phyloP scores from a whole-genome alignment of 495 filamentous ascomycete species.

The Xanthoparmelia taractica region DNA sequence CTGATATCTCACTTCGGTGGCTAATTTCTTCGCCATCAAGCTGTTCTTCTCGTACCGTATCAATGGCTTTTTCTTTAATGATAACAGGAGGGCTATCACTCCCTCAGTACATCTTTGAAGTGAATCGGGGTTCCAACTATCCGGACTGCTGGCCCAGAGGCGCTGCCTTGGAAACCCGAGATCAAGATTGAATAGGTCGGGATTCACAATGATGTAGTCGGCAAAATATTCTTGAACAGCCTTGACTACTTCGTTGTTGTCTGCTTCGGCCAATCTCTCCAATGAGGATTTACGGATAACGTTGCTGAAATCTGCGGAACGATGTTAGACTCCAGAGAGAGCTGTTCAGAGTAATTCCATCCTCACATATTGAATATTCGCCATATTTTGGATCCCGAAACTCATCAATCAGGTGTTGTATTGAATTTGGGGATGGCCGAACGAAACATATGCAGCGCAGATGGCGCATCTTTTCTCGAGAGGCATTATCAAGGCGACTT shows the following conservation, averaged over 20 bases:
- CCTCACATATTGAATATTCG: constrained; percentile 79
- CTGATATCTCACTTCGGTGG: constrained; percentile 82
- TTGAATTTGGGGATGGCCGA: constrained; percentile 79
- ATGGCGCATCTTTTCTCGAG: constrained; percentile 96
- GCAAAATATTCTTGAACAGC: constrained; percentile 90
- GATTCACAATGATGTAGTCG: constrained; percentile 90
- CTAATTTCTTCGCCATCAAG: constrained; percentile 81
- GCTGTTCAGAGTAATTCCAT: background rate
- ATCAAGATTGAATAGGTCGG: constrained; percentile 80
- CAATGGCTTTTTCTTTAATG: constrained; percentile 91
- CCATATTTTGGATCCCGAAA: constrained; percentile 94
- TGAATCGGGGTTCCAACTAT: constrained; percentile 83
- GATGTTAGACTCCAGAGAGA: constrained; percentile 8
- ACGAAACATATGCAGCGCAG: constrained; percentile 89
- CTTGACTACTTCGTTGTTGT: constrained; percentile 93
- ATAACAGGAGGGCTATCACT: constrained; percentile 68
- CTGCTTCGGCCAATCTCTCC: constrained; percentile 91
- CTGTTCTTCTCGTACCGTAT: constrained; percentile 94
- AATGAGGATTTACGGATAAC: constrained; percentile 93
- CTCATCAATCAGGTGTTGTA: constrained; percentile 91
- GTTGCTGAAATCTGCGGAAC: constrained; percentile 71
- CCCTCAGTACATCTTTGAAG: constrained; percentile 80
- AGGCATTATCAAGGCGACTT: constrained; percentile 76
- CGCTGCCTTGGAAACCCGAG: constrained; percentile 65
- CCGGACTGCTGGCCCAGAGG: constrained; percentile 67